Percentiles rank a stretch among this genome's conserved stretches.
Evolutionary conservation across 371 early-diverging fungal species (phyloP).

Genomic region (Funneliformis caledonium): DNA sequence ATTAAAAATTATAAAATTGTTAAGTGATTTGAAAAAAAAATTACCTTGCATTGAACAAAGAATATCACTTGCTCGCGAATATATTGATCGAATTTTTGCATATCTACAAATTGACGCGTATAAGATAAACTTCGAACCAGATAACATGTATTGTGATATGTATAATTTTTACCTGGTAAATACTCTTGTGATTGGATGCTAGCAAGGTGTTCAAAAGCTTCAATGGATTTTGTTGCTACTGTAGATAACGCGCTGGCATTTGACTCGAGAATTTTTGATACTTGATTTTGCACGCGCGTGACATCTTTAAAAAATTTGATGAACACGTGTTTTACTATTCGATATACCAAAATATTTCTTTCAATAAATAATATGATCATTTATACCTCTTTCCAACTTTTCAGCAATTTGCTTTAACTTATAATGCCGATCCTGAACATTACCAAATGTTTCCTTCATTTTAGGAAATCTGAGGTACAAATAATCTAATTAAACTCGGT

Average conservation of each 20-base stretch:
- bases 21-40: not conserved
- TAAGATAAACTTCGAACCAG: not conserved
- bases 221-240: slow-evolving; percentile 52
- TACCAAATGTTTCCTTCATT: slow-evolving; percentile 45
- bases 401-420: slow-evolving; percentile 45
- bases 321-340: not conserved
- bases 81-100: slow-evolving; percentile 17
- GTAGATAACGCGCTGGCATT: slow-evolving; percentile 26
- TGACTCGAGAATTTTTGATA: not conserved
- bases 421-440: slow-evolving; percentile 43
- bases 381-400: slow-evolving; percentile 46
- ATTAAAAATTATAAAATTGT: not conserved
- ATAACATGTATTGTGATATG: not conserved
- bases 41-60: slow-evolving; percentile 32
- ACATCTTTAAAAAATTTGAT: not conserved
- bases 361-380: not conserved
- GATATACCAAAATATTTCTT: too few species aligned
- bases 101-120: not conserved
- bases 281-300: slow-evolving; percentile 18
- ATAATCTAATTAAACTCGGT: not conserved
- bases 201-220: slow-evolving; percentile 65
- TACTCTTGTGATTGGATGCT: slow-evolving; percentile 69
- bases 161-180: slow-evolving; percentile 48
- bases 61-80: slow-evolving; percentile 24
- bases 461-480: slow-evolving; percentile 34